Evolutionary conservation across 371 early-diverging fungal genomes (phyloP), one percentile per base, ranked within the genome.

Genomic region (Saksenaea oblongispora): DNA sequence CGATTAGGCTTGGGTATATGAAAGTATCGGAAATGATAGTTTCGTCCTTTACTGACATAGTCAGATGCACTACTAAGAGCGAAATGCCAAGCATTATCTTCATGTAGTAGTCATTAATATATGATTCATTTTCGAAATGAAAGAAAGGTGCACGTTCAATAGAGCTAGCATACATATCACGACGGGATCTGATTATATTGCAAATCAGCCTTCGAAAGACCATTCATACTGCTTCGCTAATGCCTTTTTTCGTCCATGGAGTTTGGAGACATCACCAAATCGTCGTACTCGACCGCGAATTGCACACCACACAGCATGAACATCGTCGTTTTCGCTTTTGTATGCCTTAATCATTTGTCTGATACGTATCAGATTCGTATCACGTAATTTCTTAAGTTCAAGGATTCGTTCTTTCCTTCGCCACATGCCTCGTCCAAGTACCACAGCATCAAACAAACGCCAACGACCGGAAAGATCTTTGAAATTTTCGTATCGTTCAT

Each of bases 371-470:
- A 79, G 55, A 51, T 75, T 73, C 11, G 62, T 70, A 24, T 73
- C 66, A 34, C 82, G 59, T 5, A 79, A 56, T 17, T 73, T 69
- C 59, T 79, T 79, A 14, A 77, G 57, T 47, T 71, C 70, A 27
- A 77, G 64, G 10, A 82, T 75, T 15, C 79, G 74, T 17, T 78
- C 70, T 35, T 76, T 76, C 26, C 82, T 54, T 28, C 72, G 65
- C 78, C 80, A 79, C 79, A 80, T 75, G 42, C 80, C 80, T 24
- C 80, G 62, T 14, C 80, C 79, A 2, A 78, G 54, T 1, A 80
- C 80, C 0, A 80, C 79, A 3, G 83, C 83, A 65, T 80, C 80
- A 69, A 83, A 83, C 22, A 83, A 36, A 1, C 80, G 72, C 83
- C 83, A 83, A 11, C 79, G 70, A 0, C 79, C 80, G n/a, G 69